Conservation (phyloP, 768 basidiomycete species). For the Suillus subalutaceus region DNA sequence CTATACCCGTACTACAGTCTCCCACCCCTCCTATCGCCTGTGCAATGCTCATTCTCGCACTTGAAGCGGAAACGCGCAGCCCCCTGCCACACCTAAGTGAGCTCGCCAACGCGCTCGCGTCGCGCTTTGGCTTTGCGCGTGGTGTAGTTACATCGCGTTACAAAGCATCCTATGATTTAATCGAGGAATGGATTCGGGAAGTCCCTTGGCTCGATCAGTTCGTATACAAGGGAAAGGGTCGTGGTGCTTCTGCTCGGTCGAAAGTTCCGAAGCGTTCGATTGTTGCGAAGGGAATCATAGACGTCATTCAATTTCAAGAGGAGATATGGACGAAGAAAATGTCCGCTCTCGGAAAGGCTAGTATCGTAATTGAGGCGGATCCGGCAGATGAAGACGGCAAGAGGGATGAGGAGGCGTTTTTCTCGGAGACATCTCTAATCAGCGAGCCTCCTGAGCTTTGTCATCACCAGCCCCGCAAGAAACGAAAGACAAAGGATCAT, state of each 20-base stretch:
- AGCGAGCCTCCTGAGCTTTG: not conserved
- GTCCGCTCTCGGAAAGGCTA: constrained; percentile 36
- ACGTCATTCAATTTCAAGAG: constrained; percentile 69
- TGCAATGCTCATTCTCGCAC: constrained; percentile 66
- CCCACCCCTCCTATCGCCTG: constrained; percentile 58
- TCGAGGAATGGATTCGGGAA: constrained; percentile 61
- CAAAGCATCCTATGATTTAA: constrained; percentile 60
- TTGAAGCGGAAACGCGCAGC: constrained; percentile 66
- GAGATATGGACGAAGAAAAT: constrained; percentile 55
- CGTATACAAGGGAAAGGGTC: constrained; percentile 36
- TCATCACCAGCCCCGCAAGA: constrained; percentile 29
- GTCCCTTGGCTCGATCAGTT: constrained; percentile 77
- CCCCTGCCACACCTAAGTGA: constrained; percentile 55
- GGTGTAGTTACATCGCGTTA: constrained; percentile 70
- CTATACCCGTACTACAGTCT: constrained; percentile 42
- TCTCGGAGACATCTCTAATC: not conserved
- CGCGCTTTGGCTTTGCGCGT: constrained; percentile 51
- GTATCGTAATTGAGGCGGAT: constrained; percentile 42
- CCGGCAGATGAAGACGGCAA: constrained; percentile 32
- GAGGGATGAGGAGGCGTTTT: constrained; percentile 25
- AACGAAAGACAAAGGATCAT: constrained; percentile 31
- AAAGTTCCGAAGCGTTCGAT: constrained; percentile 64
- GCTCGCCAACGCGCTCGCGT: constrained; percentile 60
- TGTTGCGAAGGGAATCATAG: constrained; percentile 69
- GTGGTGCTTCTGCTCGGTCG: constrained; percentile 47